These are phyloP conservation scores for Carex kokanica DNA, from an alignment of 176 grass and related monocot genomes.

Conservation along the genomic window DNA sequence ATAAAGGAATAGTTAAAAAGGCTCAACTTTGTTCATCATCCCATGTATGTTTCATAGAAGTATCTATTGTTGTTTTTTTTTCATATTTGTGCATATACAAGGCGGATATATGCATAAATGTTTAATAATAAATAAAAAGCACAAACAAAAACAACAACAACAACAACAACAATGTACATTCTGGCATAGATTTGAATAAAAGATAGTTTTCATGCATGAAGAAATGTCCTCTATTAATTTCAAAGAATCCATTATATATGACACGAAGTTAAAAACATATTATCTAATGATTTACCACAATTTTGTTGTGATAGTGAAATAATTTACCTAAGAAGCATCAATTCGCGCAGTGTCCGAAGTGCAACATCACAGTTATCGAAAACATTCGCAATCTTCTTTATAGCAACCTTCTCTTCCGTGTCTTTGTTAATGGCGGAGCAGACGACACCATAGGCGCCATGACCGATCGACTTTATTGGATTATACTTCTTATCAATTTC, in stretches of 20 bases:
- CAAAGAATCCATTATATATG: not conserved
- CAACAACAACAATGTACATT: no score
- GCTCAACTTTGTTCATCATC: not conserved
- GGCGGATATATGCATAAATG: not conserved
- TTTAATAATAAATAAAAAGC: not conserved
- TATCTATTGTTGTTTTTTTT: no score
- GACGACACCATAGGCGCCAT: constrained; percentile 32
- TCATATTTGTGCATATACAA: no score
- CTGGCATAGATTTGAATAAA: not conserved
- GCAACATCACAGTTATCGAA: constrained; percentile 34
- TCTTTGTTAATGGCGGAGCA: constrained; percentile 34
- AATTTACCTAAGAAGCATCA: constrained; percentile 31
- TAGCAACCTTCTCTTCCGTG: constrained; percentile 38
- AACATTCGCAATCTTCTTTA: constrained; percentile 37
- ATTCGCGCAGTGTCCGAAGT: constrained; percentile 37
- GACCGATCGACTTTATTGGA: constrained; percentile 30
- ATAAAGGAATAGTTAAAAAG: not conserved
- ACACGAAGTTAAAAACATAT: not conserved
- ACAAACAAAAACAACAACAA: not conserved
- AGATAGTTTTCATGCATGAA: not conserved
- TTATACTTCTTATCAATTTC: constrained; percentile 34
- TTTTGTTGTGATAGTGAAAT: not conserved
- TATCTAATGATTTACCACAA: not conserved
- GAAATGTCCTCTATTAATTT: not conserved
- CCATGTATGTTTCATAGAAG: not conserved